A percentile compares a stretch with the other conserved stretches of the same genome.
These are phyloP conservation scores for Tulasnella calospora DNA, from an alignment of 768 basidiomycete species.

Conservation along the genomic window DNA sequence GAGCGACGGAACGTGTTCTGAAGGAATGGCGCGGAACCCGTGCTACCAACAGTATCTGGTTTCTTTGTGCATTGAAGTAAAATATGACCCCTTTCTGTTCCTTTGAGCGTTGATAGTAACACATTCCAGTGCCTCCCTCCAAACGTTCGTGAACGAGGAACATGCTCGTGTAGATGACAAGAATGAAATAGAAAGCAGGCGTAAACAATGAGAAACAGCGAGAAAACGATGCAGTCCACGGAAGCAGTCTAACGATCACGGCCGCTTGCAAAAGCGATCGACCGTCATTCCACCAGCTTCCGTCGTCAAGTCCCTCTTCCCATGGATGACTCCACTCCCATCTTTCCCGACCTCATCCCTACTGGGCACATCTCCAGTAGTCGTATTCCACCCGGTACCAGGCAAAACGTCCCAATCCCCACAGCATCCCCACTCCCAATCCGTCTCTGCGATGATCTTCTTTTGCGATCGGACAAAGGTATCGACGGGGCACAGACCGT, in stretches of 20 bases:
- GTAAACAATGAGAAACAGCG: not conserved
- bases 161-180: not conserved
- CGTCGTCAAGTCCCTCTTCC: not conserved
- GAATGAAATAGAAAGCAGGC: not conserved
- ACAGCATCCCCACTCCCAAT: constrained; percentile 38
- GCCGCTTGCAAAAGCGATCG: too few relatives aligned
- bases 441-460: constrained; percentile 35
- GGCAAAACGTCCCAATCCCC: constrained; percentile 69
- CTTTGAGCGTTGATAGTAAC: not conserved
- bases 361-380: constrained; percentile 58
- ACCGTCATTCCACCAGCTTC: not conserved
- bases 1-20: constrained; percentile 82
- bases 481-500: constrained; percentile 39
- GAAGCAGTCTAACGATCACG: too few relatives aligned
- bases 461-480: constrained; percentile 36
- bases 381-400: constrained; percentile 66
- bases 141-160: not conserved
- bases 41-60: not conserved
- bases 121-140: not conserved
- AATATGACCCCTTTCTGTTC: not conserved
- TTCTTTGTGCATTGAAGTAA: not conserved
- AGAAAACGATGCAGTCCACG: not conserved
- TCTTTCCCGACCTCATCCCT: not conserved
- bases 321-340: not conserved
- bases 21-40: not conserved